These are phyloP conservation scores for Arabidopsis hybrid DNA, from an alignment of 441 rosid species.

Conservation along the genomic window DNA sequence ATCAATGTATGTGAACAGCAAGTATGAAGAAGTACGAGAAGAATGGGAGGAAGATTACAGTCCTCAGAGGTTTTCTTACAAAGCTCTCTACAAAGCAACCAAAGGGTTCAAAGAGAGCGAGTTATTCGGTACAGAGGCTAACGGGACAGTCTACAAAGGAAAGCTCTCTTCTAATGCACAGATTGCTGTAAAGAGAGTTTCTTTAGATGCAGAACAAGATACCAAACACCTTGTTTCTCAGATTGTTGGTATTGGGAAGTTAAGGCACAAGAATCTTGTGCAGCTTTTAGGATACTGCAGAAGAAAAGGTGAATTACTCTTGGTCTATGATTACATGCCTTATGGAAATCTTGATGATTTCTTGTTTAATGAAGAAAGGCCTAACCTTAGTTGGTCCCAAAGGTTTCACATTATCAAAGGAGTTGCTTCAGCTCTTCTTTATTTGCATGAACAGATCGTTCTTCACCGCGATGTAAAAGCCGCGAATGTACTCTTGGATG, in stretches of 20 bases:
- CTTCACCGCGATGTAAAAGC: slow-evolving; percentile 76
- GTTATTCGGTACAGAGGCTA: slow-evolving; percentile 56
- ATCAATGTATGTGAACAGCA: slow-evolving; percentile 43
- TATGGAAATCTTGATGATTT: slow-evolving; percentile 63
- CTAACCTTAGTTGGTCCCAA: slow-evolving; percentile 55
- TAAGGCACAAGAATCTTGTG: slow-evolving; percentile 68
- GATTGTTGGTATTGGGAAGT: slow-evolving; percentile 60
- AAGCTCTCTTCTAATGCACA: slow-evolving; percentile 50
- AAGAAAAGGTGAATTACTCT: slow-evolving; percentile 60
- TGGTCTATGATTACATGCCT: slow-evolving; percentile 72
- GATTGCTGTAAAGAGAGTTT: slow-evolving; percentile 64
- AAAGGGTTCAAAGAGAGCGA: slow-evolving; percentile 61
- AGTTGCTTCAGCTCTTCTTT: slow-evolving; percentile 60
- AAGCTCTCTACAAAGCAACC: slow-evolving; percentile 43
- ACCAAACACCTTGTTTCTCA: slow-evolving; percentile 67
- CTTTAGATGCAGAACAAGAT: slow-evolving; percentile 54
- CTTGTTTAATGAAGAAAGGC: slow-evolving; percentile 43
- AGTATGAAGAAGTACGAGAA: slow-evolving; percentile 56
- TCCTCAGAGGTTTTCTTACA: slow-evolving; percentile 62
- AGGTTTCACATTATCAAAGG: slow-evolving; percentile 62
- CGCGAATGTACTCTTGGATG: slow-evolving; percentile 63
- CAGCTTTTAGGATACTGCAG: slow-evolving; percentile 70
- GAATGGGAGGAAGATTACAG: slow-evolving; percentile 63
- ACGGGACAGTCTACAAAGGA: slow-evolving; percentile 66
- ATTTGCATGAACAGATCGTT: slow-evolving; percentile 69